Evolutionary conservation across 208 protist genomes (phyloP).

Genomic region (Leishmania guyanensis): DNA sequence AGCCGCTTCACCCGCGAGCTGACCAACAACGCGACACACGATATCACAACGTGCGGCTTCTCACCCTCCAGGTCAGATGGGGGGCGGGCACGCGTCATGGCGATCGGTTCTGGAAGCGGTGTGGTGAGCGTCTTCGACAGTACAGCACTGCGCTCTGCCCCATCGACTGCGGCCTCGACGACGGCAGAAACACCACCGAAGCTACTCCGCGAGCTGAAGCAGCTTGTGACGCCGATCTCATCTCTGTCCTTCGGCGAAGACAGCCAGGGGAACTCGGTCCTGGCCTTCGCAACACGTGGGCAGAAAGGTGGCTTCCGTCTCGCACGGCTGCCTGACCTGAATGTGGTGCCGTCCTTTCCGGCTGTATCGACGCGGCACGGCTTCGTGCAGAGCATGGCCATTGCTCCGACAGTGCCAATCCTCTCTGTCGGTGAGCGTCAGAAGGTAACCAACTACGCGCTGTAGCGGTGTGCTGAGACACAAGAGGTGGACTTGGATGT

Average conservation of each 20-base stretch:
- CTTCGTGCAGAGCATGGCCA: slow-evolving; percentile 71
- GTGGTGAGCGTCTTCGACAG: slow-evolving; percentile 75
- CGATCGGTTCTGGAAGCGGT: slow-evolving; percentile 70
- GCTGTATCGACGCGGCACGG: slow-evolving; percentile 63
- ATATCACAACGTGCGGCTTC: slow-evolving; percentile 65
- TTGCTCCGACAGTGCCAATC: slow-evolving; percentile 73
- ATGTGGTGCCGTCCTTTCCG: slow-evolving; percentile 83
- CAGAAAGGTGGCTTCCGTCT: slow-evolving; percentile 87
- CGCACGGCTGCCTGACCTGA: slow-evolving; percentile 60
- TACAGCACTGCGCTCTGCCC: slow-evolving; percentile 15
- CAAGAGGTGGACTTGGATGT: background rate
- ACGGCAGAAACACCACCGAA: slow-evolving; percentile 4
- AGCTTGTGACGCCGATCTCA: slow-evolving; percentile 75
- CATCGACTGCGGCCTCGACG: background rate
- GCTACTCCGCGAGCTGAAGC: slow-evolving; percentile 64
- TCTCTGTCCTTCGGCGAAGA: slow-evolving; percentile 58
- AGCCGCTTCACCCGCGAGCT: slow-evolving; percentile 58
- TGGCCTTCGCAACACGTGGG: slow-evolving; percentile 65
- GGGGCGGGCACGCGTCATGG: slow-evolving; percentile 30
- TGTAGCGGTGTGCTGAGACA: slow-evolving; percentile 29
- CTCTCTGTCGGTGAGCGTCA: slow-evolving; percentile 86
- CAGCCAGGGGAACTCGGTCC: slow-evolving; percentile 52
- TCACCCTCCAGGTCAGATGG: background rate
- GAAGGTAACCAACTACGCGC: slow-evolving; percentile 85
- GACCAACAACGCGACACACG: slow-evolving; percentile 61